Percentiles rank a stretch among this genome's conserved stretches.
Evolutionary conservation across 768 basidiomycete genomes (phyloP).

Genomic region (Podaxis sp.): DNA sequence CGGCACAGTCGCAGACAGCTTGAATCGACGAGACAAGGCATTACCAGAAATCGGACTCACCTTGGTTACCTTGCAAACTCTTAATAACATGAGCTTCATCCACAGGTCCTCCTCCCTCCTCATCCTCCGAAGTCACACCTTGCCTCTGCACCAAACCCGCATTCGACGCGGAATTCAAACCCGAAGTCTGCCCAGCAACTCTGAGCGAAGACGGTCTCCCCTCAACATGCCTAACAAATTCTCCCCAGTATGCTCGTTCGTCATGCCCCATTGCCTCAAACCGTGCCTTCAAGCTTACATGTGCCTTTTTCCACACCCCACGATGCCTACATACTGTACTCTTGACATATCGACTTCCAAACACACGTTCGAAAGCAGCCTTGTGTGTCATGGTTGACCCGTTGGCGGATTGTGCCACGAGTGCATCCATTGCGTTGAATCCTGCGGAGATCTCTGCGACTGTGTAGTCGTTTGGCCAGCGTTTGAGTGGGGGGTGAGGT

Average conservation of each 20-base stretch:
- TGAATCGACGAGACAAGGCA: background rate
- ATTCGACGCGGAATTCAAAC: conserved; percentile 8
- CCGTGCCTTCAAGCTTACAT: conserved; percentile 37
- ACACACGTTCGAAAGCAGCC: conserved; percentile 65
- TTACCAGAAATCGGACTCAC: background rate
- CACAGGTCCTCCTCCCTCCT: conserved; percentile 18
- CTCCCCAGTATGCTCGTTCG: conserved; percentile 63
- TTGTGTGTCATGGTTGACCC: conserved; percentile 52
- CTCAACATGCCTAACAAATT: conserved; percentile 61
- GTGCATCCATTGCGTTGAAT: conserved; percentile 48
- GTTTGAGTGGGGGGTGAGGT: conserved; percentile 61
- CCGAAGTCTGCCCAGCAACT: conserved; percentile 3
- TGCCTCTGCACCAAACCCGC: conserved; percentile 14
- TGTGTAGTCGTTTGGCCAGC: conserved; percentile 76
- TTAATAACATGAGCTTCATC: conserved; percentile 18
- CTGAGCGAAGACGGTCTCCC: conserved; percentile 36
- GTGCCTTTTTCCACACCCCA: conserved; percentile 62
- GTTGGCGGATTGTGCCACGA: conserved; percentile 29
- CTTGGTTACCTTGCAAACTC: conserved; percentile 5
- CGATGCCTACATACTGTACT: conserved; percentile 70
- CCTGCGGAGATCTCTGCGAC: conserved; percentile 61
- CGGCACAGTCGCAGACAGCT: background rate
- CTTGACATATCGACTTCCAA: conserved; percentile 69
- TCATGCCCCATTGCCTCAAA: conserved; percentile 52
- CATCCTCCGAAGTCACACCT: conserved; percentile 13